Evolutionary conservation across 805 yeast species (phyloP), one percentile per base, ranked within the genome.

Genomic region (Wilhelminamyces savonicus): DNA sequence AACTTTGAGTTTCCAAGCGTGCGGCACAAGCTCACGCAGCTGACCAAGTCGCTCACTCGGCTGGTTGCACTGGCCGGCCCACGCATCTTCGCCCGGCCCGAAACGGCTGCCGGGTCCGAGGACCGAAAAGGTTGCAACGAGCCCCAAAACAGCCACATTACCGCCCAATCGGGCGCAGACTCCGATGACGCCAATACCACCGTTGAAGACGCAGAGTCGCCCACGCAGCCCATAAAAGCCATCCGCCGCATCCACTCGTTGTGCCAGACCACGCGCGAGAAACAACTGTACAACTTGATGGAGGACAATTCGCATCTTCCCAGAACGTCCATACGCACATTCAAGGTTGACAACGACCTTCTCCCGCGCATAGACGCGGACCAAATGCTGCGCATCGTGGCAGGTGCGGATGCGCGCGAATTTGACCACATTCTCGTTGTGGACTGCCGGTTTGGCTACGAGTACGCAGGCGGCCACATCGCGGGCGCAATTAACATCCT

Each of bases 381-480:
- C 30, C 78, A 77, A 34, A 62, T 78, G 52, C 69, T 69, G 44
- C 69, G 63, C 27, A 70, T 81, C 26, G 53, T 83, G 34, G 73
- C 69, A 33, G 84, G 85, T 27, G 46, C 55, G 11, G 61, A 62
- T 42, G 40, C 54, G 11, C 54, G 66, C 14, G 59, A 59, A 29
- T 86, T 78, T 46, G 76, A 76, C 36, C 72, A 74, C 20, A 58
- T 71, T 23, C 43, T 72, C 6, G 62, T 92, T 12, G 64, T 92
- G 7, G 98, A 92, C 58, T 87, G 97, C 51, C 74, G 98, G 31
- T 92, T 92, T 50, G 85, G 79, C 44, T 90, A 90, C 60, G 98
- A 92, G 56, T 92, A 65, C 54, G 66, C 74, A 23, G 97, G 97
- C 19, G 98, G 98, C 17, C 98, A 92, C 55, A 85, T 92, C 27